Percentiles rank a stretch among this genome's conserved stretches.
Conservation (phyloP, 2,329 filamentous ascomycete genomes). For the Talaromyces sp. region DNA sequence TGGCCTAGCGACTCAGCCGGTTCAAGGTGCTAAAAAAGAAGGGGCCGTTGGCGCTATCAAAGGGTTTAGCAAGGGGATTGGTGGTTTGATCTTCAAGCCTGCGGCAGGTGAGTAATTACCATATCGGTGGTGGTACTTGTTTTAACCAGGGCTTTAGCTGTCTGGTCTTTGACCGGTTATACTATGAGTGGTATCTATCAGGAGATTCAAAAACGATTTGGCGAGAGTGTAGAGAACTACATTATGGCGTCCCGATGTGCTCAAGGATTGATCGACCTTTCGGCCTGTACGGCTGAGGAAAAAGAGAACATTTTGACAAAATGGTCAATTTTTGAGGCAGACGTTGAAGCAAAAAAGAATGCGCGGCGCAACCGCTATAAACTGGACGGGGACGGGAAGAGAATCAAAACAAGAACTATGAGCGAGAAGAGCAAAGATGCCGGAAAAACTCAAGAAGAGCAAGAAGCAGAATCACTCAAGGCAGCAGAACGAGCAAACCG, state of each 20-base stretch:
- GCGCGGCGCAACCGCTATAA: constrained; percentile 44
- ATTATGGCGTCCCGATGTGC: constrained; percentile 72
- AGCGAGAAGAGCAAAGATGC: background rate
- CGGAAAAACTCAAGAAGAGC: background rate
- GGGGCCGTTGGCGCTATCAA: constrained; percentile 67
- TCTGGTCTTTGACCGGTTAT: constrained; percentile 74
- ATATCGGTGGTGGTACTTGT: background rate
- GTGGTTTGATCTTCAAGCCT: constrained; percentile 78
- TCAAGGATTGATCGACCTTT: constrained; percentile 54
- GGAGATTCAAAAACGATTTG: constrained; percentile 68
- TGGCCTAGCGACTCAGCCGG: constrained; percentile 74
- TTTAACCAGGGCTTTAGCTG: constrained; percentile 37
- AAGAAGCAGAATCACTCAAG: constrained; percentile 4
- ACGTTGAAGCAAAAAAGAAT: constrained; percentile 51
- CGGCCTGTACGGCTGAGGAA: constrained; percentile 59
- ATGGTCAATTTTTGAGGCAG: constrained; percentile 61
- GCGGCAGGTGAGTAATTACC: constrained; percentile 61
- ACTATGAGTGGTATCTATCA: constrained; percentile 78
- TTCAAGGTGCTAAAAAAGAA: constrained; percentile 64
- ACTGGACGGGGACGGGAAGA: constrained; percentile 10
- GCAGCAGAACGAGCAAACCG: constrained; percentile 2
- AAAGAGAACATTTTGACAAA: constrained; percentile 60
- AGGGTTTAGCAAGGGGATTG: constrained; percentile 77
- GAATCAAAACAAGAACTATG: background rate
- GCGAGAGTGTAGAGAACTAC: constrained; percentile 70